Percentiles rank a stretch among this genome's conserved stretches.
Conservation (phyloP, 2,329 filamentous ascomycete genomes). For the Botrytis aclada region DNA sequence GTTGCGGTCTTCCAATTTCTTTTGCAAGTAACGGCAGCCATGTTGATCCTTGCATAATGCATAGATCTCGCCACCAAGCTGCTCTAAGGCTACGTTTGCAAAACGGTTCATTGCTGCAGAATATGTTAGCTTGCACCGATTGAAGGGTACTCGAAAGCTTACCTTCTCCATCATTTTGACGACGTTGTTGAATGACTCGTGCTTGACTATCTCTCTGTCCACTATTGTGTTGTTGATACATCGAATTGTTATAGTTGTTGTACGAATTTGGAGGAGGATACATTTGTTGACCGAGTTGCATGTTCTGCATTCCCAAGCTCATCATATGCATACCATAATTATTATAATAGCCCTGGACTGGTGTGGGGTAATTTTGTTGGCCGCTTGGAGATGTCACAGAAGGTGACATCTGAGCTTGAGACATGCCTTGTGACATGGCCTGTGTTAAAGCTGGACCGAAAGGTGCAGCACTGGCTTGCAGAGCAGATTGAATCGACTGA, state of each 20-base stretch:
- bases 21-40: conserved; percentile 93
- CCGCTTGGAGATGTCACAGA: conserved; percentile 32
- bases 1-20: conserved; percentile 89
- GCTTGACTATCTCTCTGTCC: conserved; percentile 71
- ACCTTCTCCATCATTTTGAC: conserved; percentile 71
- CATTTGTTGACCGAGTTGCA: conserved; percentile 53
- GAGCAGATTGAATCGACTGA: conserved; percentile 63
- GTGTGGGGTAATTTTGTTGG: conserved; percentile 31
- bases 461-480: conserved; percentile 76
- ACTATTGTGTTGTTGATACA: conserved; percentile 35
- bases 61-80: conserved; percentile 80
- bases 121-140: conserved; percentile 22
- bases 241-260: conserved; percentile 36
- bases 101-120: conserved; percentile 69
- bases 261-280: conserved; percentile 57
- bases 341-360: conserved; percentile 38
- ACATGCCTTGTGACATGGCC: conserved; percentile 41
- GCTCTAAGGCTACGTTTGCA: conserved; percentile 77
- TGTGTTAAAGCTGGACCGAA: conserved; percentile 65
- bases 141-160: conserved; percentile 33
- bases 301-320: conserved; percentile 64
- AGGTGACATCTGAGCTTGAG: conserved; percentile 32
- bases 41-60: conserved; percentile 95
- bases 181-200: conserved; percentile 72
- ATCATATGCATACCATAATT: conserved; percentile 56